Percentiles rank a stretch among this genome's conserved stretches.
These are phyloP conservation scores for Colletotrichum sp. DNA, from an alignment of 2,329 filamentous ascomycete genomes.

Conservation along the genomic window DNA sequence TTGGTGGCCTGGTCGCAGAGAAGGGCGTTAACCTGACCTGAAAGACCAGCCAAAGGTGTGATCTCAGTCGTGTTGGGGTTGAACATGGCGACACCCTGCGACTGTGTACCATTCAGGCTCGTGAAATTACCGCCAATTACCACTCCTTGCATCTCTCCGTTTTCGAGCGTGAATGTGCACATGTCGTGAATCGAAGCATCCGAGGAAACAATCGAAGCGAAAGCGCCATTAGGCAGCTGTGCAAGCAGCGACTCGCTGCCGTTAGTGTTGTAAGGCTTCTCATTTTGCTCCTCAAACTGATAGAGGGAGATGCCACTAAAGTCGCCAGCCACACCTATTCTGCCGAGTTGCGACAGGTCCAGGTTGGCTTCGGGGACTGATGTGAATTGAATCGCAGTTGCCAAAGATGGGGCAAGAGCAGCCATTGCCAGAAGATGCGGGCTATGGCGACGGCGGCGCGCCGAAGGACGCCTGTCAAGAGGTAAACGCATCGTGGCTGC, in stretches of 20 bases:
- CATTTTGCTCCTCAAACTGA: constrained; percentile 80
- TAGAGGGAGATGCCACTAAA: constrained; percentile 93
- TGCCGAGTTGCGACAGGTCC: constrained; percentile 78
- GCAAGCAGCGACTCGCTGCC: constrained; percentile 83
- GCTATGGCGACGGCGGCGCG: constrained; percentile 41
- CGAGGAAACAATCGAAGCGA: constrained; percentile 74
- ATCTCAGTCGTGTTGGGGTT: constrained; percentile 74
- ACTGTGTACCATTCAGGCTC: constrained; percentile 77
- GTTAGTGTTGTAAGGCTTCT: constrained; percentile 71
- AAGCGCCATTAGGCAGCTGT: constrained; percentile 83
- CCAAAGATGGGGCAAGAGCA: constrained; percentile 45
- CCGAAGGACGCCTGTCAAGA: constrained; percentile 45
- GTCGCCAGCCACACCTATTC: constrained; percentile 85
- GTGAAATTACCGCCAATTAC: constrained; percentile 96
- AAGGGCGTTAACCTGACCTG: constrained; percentile 81
- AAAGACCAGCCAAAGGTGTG: constrained; percentile 78
- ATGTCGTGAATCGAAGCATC: constrained; percentile 88
- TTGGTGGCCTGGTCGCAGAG: constrained; percentile 79
- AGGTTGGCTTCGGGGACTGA: constrained; percentile 73
- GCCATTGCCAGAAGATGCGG: constrained; percentile 44
- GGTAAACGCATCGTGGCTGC: constrained; percentile 52
- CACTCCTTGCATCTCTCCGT: constrained; percentile 74
- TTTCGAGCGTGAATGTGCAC: constrained; percentile 75
- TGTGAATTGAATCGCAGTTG: constrained; percentile 62
- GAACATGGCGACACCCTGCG: constrained; percentile 81